Evolutionary conservation across 2,329 filamentous ascomycete species (phyloP).

Genomic region (Colletotrichum sp.): DNA sequence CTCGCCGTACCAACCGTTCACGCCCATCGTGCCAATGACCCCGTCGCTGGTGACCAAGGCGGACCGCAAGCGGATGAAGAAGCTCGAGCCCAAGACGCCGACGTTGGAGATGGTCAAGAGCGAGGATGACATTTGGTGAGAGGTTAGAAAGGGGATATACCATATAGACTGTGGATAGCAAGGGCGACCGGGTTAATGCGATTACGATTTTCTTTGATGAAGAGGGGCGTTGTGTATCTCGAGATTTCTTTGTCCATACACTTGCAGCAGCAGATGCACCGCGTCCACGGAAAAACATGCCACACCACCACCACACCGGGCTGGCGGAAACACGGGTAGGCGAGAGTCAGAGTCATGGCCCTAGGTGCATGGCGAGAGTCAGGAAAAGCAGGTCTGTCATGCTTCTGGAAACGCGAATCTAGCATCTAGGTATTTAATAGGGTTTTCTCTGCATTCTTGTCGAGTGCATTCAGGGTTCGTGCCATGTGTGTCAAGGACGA

Average conservation of each 20-base stretch:
- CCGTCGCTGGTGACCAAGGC: conserved; percentile 75
- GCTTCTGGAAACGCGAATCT: conserved; percentile 1
- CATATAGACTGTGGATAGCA: conserved; percentile 14
- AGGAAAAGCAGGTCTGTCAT: neutral
- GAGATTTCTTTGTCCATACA: neutral
- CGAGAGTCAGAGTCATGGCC: neutral
- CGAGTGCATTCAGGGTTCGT: neutral
- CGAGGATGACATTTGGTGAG: conserved; percentile 68
- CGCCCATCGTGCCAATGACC: conserved; percentile 76
- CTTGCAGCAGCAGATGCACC: neutral
- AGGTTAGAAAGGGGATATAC: conserved; percentile 9
- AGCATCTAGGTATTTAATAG: conserved; percentile 9
- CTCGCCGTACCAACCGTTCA: conserved; percentile 80
- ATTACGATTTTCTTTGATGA: neutral
- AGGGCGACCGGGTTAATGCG: conserved; percentile 17
- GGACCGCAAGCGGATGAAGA: conserved; percentile 73
- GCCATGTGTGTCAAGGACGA: conserved; percentile 10
- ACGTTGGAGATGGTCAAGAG: conserved; percentile 66
- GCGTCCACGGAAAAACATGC: neutral
- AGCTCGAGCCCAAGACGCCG: conserved; percentile 67
- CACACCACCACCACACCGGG: neutral
- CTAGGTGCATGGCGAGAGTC: neutral
- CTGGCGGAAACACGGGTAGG: neutral
- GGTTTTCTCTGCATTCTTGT: neutral
- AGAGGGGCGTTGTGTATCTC: neutral